phyloP scores from a whole-genome alignment of 2,329 filamentous ascomycete genomes.

The Aspergillus novoparasiticus region DNA sequence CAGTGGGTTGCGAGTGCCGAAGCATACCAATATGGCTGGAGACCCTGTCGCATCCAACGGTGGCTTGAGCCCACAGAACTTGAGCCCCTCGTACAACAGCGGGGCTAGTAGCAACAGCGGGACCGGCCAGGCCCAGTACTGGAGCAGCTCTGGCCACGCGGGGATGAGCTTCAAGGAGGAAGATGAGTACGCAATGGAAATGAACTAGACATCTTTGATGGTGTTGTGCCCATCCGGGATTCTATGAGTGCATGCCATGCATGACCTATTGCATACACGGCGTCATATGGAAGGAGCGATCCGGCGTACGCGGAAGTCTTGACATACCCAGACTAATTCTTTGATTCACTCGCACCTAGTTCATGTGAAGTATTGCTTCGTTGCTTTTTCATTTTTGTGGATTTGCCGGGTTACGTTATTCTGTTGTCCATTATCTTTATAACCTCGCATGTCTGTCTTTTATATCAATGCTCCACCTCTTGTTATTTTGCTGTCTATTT shows the following conservation, averaged over 20 bases:
- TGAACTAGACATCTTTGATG: conserved; percentile 34
- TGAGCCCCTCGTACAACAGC: conserved; percentile 71
- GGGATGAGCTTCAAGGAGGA: conserved; percentile 86
- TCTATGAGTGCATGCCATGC: conserved; percentile 21
- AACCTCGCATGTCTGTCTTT: not conserved
- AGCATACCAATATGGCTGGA: conserved; percentile 88
- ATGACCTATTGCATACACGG: conserved; percentile 29
- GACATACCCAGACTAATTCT: conserved; percentile 19
- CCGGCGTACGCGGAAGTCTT: conserved; percentile 44
- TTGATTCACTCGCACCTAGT: conserved; percentile 26
- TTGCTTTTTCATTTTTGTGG: conserved; percentile 32
- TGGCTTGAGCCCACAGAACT: conserved; percentile 60
- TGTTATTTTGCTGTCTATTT: not conserved
- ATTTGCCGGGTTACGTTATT: conserved; percentile 19
- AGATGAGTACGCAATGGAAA: conserved; percentile 88
- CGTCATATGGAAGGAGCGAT: conserved; percentile 27
- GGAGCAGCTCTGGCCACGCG: conserved; percentile 54
- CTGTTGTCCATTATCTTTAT: not conserved
- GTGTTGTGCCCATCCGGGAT: conserved; percentile 1
- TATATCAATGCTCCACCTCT: not conserved
- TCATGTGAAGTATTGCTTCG: conserved; percentile 29
- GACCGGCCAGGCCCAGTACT: conserved; percentile 55
- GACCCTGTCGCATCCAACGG: conserved; percentile 63
- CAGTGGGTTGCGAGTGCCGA: conserved; percentile 84
- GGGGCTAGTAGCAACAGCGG: conserved; percentile 64